Evolutionary conservation across 768 basidiomycete genomes (phyloP), one percentile per base, ranked within the genome.

Genomic region (Boletus pseudo-olivaceus): DNA sequence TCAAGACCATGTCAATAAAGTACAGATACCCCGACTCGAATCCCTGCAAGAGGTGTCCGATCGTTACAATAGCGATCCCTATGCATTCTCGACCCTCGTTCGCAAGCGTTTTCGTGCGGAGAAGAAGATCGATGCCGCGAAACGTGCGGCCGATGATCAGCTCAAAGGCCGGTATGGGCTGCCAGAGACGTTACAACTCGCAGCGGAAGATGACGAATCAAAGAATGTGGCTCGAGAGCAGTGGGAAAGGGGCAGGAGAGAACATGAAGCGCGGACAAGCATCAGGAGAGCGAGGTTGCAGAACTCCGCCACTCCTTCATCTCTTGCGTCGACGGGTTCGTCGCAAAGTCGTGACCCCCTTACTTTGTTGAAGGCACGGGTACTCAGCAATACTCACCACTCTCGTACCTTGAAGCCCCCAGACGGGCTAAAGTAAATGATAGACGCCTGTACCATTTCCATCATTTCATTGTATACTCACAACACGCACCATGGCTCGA

Each of bases 51-150:
- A 78, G 27, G 76, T 85, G 4, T 92, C 93, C 23, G 85, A 91
- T 57, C 84, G 83, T 37, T 85, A 84, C 62, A 90, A 90, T 60
- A 71, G 83, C 2, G 97, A 99, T 72, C 97, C 97, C 0, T 98
- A 96, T 63, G 57, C 80, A 1, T 81, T 93, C 17, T 95, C 93
- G 2, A 67, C 74, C 14, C 84, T 83, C 61, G 78, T 87, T 2
- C 83, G 97, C 39, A 87, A 87, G 62, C 81, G 82, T 19, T 97
- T 98, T 67, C 83, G 97, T 4, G 82, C 85, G 55, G 88, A 89
- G 57, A 99, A 98, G 76, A 90, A 87, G 72, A 69, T 88, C 0
- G 85, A 90, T 45, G 75, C 83, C 62, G 81, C 78, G 51, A 87
- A 87, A 60, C 78, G 82, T 58, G 76, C 76, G 20, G 79, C 78